phyloP scores from a whole-genome alignment of 345 rosid species.

The Aegle marmelos region DNA sequence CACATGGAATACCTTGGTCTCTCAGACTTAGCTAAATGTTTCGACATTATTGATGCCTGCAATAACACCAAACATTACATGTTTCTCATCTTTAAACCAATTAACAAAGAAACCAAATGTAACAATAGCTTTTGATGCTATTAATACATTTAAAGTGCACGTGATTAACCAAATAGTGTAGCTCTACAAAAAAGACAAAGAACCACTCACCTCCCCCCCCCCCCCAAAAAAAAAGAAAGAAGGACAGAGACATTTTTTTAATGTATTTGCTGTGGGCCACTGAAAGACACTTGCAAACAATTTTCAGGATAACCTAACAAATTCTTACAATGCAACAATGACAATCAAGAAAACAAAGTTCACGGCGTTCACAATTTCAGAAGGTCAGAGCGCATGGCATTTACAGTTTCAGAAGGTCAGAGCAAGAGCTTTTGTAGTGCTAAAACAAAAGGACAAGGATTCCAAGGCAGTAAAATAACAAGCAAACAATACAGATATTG shows the following conservation, averaged over 20 bases:
- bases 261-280: background rate
- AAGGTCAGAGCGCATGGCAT: background rate
- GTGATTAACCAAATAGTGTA: background rate
- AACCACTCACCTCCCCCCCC: too few species aligned
- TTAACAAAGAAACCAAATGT: background rate
- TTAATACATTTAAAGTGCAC: background rate
- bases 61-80: constrained; percentile 13
- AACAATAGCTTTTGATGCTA: background rate
- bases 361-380: background rate
- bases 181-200: background rate
- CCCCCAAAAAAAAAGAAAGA: too few species aligned
- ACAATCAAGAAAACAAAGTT: background rate
- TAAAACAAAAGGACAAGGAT: background rate
- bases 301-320: background rate
- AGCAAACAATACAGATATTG: background rate
- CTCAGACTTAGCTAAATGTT: constrained; percentile 78
- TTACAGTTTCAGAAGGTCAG: background rate
- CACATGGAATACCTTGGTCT: constrained; percentile 57
- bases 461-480: background rate
- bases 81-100: constrained; percentile 3
- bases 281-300: background rate
- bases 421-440: background rate
- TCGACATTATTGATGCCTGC: constrained; percentile 93
- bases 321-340: background rate
- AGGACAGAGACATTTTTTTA: background rate